Conservation (phyloP, 164 flowering plant species). For the Chloranthus sessilifolius region DNA sequence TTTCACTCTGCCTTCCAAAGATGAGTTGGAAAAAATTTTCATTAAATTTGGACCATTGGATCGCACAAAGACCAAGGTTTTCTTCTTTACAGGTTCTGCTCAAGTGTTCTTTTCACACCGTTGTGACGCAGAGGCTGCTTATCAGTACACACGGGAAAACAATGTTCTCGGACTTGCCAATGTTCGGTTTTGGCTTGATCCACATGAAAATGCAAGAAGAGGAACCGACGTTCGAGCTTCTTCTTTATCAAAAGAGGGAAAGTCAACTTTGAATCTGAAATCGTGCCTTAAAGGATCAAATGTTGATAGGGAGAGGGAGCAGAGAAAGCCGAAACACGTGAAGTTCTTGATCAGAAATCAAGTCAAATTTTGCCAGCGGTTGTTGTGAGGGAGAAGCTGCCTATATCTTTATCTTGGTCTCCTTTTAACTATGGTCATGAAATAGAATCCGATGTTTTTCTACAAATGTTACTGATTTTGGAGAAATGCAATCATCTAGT, state of each 20-base stretch:
- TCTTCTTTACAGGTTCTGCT: constrained; percentile 22
- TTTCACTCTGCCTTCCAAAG: constrained; percentile 23
- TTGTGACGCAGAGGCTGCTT: constrained; percentile 27
- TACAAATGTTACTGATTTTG: constrained; percentile 13
- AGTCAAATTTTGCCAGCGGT: not conserved
- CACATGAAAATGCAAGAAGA: constrained; percentile 8
- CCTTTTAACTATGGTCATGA: constrained; percentile 1
- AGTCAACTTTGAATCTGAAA: constrained; percentile 10
- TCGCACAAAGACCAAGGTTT: constrained; percentile 13
- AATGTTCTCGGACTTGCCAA: constrained; percentile 12
- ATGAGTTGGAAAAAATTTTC: constrained; percentile 20
- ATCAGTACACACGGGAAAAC: constrained; percentile 18
- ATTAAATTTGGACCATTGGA: constrained; percentile 25
- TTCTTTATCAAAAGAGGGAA: not conserved
- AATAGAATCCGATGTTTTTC: constrained; percentile 8
- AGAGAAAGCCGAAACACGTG: constrained; percentile 7
- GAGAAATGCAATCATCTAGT: constrained; percentile 15
- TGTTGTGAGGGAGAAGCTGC: not conserved
- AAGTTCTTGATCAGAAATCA: constrained; percentile 10
- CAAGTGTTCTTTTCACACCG: constrained; percentile 20
- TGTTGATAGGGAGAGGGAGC: not conserved
- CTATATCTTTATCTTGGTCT: constrained; percentile 6
- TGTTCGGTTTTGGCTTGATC: constrained; percentile 27
- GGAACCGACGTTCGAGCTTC: not conserved
- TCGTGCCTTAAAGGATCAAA: constrained; percentile 18